Base-by-base conservation (phyloP, 2,329 filamentous ascomycete genomes). In the Talaromyces amestolkiae region DNA sequence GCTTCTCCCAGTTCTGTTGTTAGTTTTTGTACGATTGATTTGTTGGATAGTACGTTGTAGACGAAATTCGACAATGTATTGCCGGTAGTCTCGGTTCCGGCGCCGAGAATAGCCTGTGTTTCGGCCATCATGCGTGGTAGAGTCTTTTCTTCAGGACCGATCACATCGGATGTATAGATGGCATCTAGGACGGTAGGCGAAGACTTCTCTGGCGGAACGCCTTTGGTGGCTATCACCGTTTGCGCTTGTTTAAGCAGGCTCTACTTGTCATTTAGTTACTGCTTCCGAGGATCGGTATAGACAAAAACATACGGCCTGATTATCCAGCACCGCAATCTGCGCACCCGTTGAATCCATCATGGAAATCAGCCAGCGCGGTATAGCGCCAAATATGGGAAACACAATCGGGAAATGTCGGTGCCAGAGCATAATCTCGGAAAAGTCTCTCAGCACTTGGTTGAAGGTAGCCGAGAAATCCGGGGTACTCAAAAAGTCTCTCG, bases 51-150 rank as follows among this genome's bases (percentile, higher is more conserved):
- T 35, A 64, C 49, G 74, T 65, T 45, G 27, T 43, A 66, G 11
- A 60, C 39, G 5, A 63, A 58, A 4, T 51, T 63, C 7, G 74
- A 68, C 22, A 70, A 67, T 0, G 70, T 72, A n/a, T 67, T 67
- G 22, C 65, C 65, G 0, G 71, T 74, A 6, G 74, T 77, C 13
- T 70, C 69, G 10, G 72, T 69, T 11, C 72, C 75, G 19, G 72
- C 72, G 22, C 68, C 71, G 7, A 75, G 59, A 2, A 77, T 65
- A 1, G 70, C 65, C 35, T 69, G 67, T 10, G 72, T 73, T 67
- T 77, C 75, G n/a, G 73, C 68, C 58, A 69, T 65, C n/a, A 76
- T 69, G 6, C 74, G 72, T 27, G 61, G 62, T 11, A 67, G 58
- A 19, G 61, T 67, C 62, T 67, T 67, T 19, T 67, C 65, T 47